These are phyloP conservation scores for Truncatella angustata DNA, from an alignment of 2,329 filamentous ascomycete genomes.

Conservation along the genomic window DNA sequence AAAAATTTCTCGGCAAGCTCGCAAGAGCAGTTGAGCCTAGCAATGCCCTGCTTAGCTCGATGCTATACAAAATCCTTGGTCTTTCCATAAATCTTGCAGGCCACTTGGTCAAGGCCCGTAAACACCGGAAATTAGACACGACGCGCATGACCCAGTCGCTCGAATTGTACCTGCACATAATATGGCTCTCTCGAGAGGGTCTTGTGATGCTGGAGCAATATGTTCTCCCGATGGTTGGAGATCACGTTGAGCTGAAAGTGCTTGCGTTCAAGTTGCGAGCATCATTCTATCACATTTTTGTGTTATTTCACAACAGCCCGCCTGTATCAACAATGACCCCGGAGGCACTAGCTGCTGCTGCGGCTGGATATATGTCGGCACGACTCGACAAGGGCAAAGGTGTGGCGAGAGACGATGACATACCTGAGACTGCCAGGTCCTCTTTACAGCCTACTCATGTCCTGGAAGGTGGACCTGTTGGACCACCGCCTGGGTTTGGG, in stretches of 20 bases:
- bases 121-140: conserved; percentile 77
- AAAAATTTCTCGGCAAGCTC: conserved; percentile 91
- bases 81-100: conserved; percentile 84
- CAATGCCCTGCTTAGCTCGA: conserved; percentile 75
- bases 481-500: conserved; percentile 54
- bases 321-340: conserved; percentile 63
- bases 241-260: conserved; percentile 80
- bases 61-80: conserved; percentile 88
- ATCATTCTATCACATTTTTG: conserved; percentile 95
- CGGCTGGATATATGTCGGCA: conserved; percentile 29
- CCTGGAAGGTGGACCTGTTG: conserved; percentile 59
- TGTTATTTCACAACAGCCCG: conserved; percentile 91
- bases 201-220: conserved; percentile 84
- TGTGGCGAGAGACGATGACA: conserved; percentile 43
- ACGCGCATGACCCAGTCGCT: conserved; percentile 77
- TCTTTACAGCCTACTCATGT: conserved; percentile 48
- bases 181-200: conserved; percentile 93
- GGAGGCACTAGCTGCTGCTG: conserved; percentile 35
- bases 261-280: conserved; percentile 88
- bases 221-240: conserved; percentile 79
- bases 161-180: conserved; percentile 81
- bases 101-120: conserved; percentile 79
- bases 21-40: conserved; percentile 76
- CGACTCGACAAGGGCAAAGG: conserved; percentile 49
- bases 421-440: conserved; percentile 38